Evolutionary conservation across 108 stramenopile genomes (phyloP).

Genomic region (Conticribra weissflogii): DNA sequence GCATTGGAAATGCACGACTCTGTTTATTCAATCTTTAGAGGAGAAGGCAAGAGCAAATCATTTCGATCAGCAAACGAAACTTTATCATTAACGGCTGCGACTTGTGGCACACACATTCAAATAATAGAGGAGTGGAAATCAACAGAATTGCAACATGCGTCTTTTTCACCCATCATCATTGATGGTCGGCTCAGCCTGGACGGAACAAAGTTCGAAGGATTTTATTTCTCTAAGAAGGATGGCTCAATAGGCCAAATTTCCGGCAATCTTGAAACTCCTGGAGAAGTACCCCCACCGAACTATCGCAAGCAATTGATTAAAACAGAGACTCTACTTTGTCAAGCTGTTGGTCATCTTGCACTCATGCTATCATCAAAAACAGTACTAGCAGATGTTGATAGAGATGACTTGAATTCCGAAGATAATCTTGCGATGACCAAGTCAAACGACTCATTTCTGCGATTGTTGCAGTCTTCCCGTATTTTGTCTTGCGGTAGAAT

Average conservation of each 20-base stretch:
- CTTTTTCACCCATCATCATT: constrained; percentile 46
- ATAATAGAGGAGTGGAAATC: constrained; percentile 75
- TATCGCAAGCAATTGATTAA: constrained; percentile 17
- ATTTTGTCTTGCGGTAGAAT: constrained; percentile 35
- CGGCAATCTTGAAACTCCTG: constrained; percentile 38
- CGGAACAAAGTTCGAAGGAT: constrained; percentile 78
- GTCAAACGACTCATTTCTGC: constrained; percentile 12
- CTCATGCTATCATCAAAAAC: constrained; percentile 46
- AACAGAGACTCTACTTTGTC: constrained; percentile 54
- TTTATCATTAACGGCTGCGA: constrained; percentile 56
- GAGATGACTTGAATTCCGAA: constrained; percentile 15
- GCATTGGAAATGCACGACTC: constrained; percentile 1
- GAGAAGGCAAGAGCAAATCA: constrained; percentile 60
- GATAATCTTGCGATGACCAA: constrained; percentile 2
- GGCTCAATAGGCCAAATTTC: constrained; percentile 65
- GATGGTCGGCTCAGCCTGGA: constrained; percentile 68
- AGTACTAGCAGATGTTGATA: constrained; percentile 48
- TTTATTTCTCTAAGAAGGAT: constrained; percentile 63
- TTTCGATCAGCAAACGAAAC: constrained; percentile 67
- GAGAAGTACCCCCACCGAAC: no score
- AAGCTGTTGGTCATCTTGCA: constrained; percentile 70
- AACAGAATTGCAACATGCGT: constrained; percentile 31
- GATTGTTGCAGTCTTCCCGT: constrained; percentile 21
- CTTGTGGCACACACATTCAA: constrained; percentile 60
- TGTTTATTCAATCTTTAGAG: constrained; percentile 46